Evolutionary conservation across 768 basidiomycete genomes (phyloP).

Genomic region (Suillus subluteus): DNA sequence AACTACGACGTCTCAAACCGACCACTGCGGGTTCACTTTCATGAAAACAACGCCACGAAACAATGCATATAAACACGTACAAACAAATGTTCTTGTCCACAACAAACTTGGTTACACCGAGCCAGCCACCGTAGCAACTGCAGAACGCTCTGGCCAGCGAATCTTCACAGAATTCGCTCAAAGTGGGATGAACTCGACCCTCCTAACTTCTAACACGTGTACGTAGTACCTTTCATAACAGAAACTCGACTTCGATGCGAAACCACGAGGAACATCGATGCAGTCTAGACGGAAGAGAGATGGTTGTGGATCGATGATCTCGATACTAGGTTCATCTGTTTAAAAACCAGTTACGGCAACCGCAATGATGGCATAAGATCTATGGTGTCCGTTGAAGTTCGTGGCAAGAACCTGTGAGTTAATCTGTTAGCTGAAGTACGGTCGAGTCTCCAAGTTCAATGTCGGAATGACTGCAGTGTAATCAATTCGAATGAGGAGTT

Average conservation of each 20-base stretch:
- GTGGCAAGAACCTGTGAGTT: not conserved
- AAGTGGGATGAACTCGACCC: not conserved
- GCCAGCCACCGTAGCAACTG: not conserved
- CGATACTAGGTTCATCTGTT: not conserved
- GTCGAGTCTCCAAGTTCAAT: not conserved
- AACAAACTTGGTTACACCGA: not conserved
- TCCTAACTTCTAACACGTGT: not conserved
- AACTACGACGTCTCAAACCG: slow-evolving; percentile 2
- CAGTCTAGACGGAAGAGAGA: not conserved
- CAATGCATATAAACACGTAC: slow-evolving; percentile 3
- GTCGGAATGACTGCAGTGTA: not conserved
- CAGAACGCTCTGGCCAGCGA: not conserved
- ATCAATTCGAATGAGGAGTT: not conserved
- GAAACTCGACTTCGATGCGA: not conserved
- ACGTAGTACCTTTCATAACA: not conserved
- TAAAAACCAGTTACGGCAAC: not conserved
- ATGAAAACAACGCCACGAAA: slow-evolving; percentile 5
- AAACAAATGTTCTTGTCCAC: slow-evolving; percentile 1
- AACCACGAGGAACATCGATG: not conserved
- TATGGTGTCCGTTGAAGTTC: not conserved
- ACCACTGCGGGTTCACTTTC: not conserved
- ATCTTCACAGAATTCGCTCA: not conserved
- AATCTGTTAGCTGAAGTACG: not conserved
- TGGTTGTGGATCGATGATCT: not conserved
- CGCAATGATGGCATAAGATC: not conserved